phyloP scores from a whole-genome alignment of 148 eudicot species.

The Camellia lanceoleosa region DNA sequence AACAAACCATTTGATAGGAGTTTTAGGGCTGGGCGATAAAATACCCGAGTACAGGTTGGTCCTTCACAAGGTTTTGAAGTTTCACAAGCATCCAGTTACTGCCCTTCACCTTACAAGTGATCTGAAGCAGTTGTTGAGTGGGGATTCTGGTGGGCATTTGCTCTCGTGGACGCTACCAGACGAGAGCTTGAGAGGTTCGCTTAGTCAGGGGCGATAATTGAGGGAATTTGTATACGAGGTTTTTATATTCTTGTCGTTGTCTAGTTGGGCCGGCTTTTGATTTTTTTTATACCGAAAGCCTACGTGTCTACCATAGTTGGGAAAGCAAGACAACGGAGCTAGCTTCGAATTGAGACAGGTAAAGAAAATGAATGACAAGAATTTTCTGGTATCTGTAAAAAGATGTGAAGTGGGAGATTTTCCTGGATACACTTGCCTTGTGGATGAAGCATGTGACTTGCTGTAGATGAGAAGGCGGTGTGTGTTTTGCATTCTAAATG shows the following conservation, averaged over 20 bases:
- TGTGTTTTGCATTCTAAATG: background rate
- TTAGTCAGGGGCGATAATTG: constrained; percentile 48
- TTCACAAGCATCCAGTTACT: constrained; percentile 82
- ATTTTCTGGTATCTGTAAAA: background rate
- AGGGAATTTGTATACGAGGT: background rate
- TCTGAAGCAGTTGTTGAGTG: constrained; percentile 80
- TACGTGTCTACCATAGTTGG: constrained; percentile 17
- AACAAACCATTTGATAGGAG: constrained; percentile 31
- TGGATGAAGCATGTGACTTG: background rate
- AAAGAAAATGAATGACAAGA: background rate
- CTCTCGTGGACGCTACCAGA: constrained; percentile 92
- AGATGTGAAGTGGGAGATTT: background rate
- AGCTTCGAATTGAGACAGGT: constrained; percentile 31
- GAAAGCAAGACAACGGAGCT: constrained; percentile 37
- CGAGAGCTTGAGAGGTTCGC: constrained; percentile 59
- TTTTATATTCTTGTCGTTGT: constrained; percentile 10
- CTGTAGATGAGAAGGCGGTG: background rate
- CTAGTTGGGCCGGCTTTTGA: constrained; percentile 16
- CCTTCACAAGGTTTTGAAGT: constrained; percentile 78
- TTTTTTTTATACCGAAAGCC: constrained; percentile 6
- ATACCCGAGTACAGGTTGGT: constrained; percentile 70
- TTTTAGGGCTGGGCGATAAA: constrained; percentile 44
- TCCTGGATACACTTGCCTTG: too few species aligned
- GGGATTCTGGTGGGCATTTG: constrained; percentile 81
- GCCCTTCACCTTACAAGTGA: constrained; percentile 75